Base-by-base conservation (phyloP, 2,329 filamentous ascomycete species). In the Paraphoma chrysanthemicola region DNA sequence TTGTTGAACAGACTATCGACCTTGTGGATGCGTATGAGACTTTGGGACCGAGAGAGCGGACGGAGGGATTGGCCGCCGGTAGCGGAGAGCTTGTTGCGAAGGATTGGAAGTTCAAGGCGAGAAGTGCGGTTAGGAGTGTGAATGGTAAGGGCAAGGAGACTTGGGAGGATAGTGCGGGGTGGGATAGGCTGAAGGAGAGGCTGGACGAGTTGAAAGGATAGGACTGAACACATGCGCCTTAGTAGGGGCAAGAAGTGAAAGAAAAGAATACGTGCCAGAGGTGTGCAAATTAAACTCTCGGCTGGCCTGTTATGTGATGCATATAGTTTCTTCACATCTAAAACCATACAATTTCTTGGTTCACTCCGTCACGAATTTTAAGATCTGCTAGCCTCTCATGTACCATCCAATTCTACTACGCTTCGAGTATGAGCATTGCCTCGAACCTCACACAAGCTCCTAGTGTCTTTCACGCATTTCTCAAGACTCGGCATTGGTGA, bases 81-180 rank as follows among this genome's bases (percentile, higher is more conserved):
- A 80, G 77, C 28, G 81, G 82, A 0, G 86, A 88, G 60, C 71
- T 86, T 30, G 88, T 97, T 2, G 92, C 91, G 2, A 85, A 84
- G 56, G 89, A 88, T 69, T 99, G 95, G 95, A 90, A 86, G 75
- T 91, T 91, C 62, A 98, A 97, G 84, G 91, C 92, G 0, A 84
- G 92, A 67, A 96, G 87, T 74, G 93, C 93, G 10, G 83, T 97
- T 2, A 83, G 93, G 51, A 92, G 91, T 49, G 89, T 98, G 6
- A 84, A 96, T 83, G 90, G 92, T 0, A 90, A 90, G 71, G 93
- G 86, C 0, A 93, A 87, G 79, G 90, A 92, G 69, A 84, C 77
- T 11, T 97, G 93, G 92, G 93, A 97, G 77, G 92, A 86, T 10
- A 90, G 82, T 30, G 80, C 83, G 41, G 90, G 86, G 29, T 95